Base-by-base conservation (phyloP, 495 filamentous ascomycete species). In the Hyaloscypha bicolor region DNA sequence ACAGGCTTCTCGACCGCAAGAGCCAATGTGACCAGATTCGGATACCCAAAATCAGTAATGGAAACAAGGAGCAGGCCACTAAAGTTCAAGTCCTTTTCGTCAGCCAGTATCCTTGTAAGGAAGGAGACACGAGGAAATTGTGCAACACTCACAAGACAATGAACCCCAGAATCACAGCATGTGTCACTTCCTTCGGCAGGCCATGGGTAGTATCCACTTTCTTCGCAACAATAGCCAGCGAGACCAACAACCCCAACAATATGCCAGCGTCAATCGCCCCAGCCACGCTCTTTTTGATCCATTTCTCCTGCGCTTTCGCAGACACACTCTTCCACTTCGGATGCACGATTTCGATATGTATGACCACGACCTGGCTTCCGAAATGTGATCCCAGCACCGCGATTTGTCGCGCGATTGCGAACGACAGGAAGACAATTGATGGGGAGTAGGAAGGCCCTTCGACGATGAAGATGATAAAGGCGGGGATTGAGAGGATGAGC, bases 331-430 rank as follows among this genome's bases (percentile, higher is more conserved):
- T 61, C 67, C 57, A 69, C 21, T 39, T 60, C 19, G 31, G 55
- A 69, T 69, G 67, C 56, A 69, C 67, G 37, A 65, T 53, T 55
- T 69, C 67, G n/a, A 69, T 61, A 16, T 55, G 29, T 21, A 69
- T 55, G 31, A 35, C 22, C 9, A 69, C 31, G 56, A 69, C 42
- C 39, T 56, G 67, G 12, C 67, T 61, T 2, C 67, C 67, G 16
- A 65, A 65, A 48, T 69, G 62, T 52, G 62, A 45, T 9, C 22
- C 42, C 11, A 69, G 31, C 22, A 69, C 62, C 6, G 60, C 53
- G 9, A 65, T 3, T 25, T 69, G 67, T 35, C 67, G 62, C 2
- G 62, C 67, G 62, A 69, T 60, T 3, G 67, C 62, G 55, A 69
- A 69, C 8, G 67, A 65, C 62, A 69, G 67, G 30, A 69, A 69